Evolutionary conservation across 2,329 filamentous ascomycete species (phyloP).

Genomic region (Pestalotiopsis fici): DNA sequence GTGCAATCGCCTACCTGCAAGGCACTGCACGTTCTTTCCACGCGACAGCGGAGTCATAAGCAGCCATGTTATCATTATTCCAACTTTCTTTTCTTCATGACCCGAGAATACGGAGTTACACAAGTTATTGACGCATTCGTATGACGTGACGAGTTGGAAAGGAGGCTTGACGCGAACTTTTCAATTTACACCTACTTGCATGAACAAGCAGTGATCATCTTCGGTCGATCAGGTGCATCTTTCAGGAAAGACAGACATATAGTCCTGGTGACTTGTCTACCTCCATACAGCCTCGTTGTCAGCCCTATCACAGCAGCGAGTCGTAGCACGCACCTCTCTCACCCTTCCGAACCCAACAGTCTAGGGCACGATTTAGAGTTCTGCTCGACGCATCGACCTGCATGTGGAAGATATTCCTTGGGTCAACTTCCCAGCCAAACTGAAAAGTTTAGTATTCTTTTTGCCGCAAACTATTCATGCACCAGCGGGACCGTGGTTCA

Average conservation of each 20-base stretch:
- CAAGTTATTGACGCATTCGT: neutral
- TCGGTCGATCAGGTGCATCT: neutral
- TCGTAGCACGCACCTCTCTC: neutral
- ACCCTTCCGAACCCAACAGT: neutral
- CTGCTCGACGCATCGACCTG: neutral
- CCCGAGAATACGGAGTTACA: neutral
- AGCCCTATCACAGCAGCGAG: neutral
- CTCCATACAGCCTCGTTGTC: neutral
- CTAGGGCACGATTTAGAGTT: neutral
- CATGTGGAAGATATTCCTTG: neutral
- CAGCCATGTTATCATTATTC: neutral
- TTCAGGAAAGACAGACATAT: too few species aligned
- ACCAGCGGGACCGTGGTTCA: too few species aligned
- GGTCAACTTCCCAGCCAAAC: neutral
- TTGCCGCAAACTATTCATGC: neutral
- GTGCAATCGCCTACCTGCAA: constrained; percentile 14
- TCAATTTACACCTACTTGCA: neutral
- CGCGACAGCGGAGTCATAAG: constrained; percentile 23
- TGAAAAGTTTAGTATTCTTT: neutral
- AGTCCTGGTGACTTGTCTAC: neutral
- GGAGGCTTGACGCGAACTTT: neutral
- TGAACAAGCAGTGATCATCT: neutral
- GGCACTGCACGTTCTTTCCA: constrained; percentile 22
- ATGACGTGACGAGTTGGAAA: neutral
- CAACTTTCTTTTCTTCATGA: neutral